Conservation (phyloP, 225 moss, liverwort and hornwort species). For the Asterella californica region DNA sequence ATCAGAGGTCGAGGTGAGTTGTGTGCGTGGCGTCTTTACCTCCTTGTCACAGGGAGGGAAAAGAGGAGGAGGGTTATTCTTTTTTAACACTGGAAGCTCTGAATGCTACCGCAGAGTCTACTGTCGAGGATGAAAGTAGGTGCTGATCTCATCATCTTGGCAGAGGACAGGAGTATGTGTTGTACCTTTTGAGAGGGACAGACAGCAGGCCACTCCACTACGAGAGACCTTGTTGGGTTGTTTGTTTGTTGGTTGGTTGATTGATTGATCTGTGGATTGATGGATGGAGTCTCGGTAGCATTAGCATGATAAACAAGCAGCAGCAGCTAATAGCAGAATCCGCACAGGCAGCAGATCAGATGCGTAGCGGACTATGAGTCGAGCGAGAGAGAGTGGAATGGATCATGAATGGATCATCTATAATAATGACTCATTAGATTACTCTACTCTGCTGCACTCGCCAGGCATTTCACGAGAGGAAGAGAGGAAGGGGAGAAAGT, state of each 20-base stretch:
- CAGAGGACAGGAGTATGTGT: not conserved
- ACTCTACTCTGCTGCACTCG: not conserved
- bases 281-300: not conserved
- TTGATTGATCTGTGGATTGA: too few species aligned
- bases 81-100: not conserved
- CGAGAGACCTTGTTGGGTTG: too few species aligned
- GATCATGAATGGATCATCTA: not conserved
- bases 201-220: not conserved
- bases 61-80: not conserved
- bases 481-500: not conserved
- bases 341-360: not conserved
- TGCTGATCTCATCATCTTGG: not conserved
- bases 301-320: not conserved
- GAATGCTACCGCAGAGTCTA: too few species aligned
- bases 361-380: not conserved
- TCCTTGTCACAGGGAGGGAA: not conserved
- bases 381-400: not conserved
- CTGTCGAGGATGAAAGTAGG: not conserved
- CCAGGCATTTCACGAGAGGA: conserved; percentile 9
- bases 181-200: not conserved
- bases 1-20: conserved; percentile 6
- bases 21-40: conserved; percentile 14
- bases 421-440: not conserved
- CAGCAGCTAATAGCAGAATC: too few species aligned
- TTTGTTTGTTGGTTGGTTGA: too few species aligned